These are phyloP conservation scores for Aspergillus fumigatiaffinis DNA, from an alignment of 2,329 filamentous ascomycete genomes.

Conservation along the genomic window DNA sequence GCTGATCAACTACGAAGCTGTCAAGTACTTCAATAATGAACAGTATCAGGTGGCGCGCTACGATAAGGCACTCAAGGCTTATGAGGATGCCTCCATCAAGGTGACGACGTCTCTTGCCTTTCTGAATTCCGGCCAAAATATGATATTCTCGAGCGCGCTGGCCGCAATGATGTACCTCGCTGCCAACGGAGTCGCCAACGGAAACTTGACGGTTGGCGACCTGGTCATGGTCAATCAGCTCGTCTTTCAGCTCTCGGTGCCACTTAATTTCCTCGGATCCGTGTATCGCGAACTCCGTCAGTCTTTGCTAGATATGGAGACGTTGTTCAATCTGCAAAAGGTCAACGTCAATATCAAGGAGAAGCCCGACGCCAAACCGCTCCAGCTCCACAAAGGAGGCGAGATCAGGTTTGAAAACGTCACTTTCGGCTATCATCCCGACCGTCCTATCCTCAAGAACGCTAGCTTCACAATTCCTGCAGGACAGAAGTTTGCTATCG, in stretches of 20 bases:
- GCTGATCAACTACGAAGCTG: conserved; percentile 96
- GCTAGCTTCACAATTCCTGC: conserved; percentile 86
- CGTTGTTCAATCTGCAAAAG: conserved; percentile 93
- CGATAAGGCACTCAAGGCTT: conserved; percentile 77
- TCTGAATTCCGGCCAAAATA: conserved; percentile 90
- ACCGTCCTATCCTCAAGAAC: conserved; percentile 82
- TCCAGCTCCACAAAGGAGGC: conserved; percentile 71
- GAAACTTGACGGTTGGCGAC: conserved; percentile 84
- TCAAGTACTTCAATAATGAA: conserved; percentile 99
- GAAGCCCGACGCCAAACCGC: conserved; percentile 65
- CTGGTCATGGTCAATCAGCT: conserved; percentile 99
- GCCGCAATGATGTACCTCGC: conserved; percentile 99
- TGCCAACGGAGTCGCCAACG: conserved; percentile 78
- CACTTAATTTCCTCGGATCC: conserved; percentile 95
- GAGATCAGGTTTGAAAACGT: conserved; percentile 95
- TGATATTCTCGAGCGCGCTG: conserved; percentile 92
- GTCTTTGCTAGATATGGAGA: conserved; percentile 96
- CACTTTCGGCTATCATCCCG: conserved; percentile 83
- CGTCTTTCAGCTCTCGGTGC: conserved; percentile 95
- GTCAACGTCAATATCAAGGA: conserved; percentile 88
- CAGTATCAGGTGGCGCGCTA: conserved; percentile 89
- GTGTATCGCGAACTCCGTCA: conserved; percentile 95
- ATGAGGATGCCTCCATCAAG: conserved; percentile 94
- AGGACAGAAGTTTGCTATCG: conserved; percentile 92
- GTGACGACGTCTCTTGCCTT: conserved; percentile 90